Evolutionary conservation across 352 stramenopile genomes (phyloP), one percentile per base, ranked within the genome.

Genomic region (Hyphochytrium catenoides): DNA sequence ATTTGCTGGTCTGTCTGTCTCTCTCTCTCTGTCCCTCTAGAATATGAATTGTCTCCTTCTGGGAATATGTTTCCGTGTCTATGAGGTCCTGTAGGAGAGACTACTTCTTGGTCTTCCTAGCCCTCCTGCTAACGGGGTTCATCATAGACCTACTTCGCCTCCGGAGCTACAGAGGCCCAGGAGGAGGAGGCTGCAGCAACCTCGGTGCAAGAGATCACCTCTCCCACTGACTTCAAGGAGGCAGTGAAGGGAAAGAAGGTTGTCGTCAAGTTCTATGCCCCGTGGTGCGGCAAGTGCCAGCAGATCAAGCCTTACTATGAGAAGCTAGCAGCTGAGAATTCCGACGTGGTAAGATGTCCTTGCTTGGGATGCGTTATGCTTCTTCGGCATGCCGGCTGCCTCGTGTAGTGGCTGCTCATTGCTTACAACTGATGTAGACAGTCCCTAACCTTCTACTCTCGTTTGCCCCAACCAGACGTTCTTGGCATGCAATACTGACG

Each of bases 281-380:
- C 68, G 11, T 83, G 68, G 68, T 83, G 68, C 41, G 68, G 68
- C 50, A 83, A 83, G 51, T 83, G 68, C 45, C 37, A 53, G 31
- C 64, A 83, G 57, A 83, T 83, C 44, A 57, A 65, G 36, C 64
- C 64, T 16, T 74, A 71, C 38, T 57, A 78, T 19, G 40, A 59
- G 42, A 61, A 73, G 26, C 55, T 83, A 26, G 65, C 68, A 0
- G 53, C 52, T 22, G 61, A 69, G 32, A 46, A 76, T 47, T 42
- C 50, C 31, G 59, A 71, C 17, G 55, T 79, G 47, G 70, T 47
- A 23, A 4, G 40, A 43, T 30, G 11, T 11, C 26, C 11, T 22
- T 4, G 9, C 4, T 8, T 34, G n/a, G n/a, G n/a, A n/a, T n/a
- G n/a, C n/a, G n/a, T n/a, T n/a, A n/a, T n/a, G n/a, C n/a, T n/a